A percentile compares a stretch with the other conserved stretches of the same genome.
These are phyloP conservation scores for Potentilla sterilis DNA, from an alignment of 306 rosid genomes.

Conservation along the genomic window DNA sequence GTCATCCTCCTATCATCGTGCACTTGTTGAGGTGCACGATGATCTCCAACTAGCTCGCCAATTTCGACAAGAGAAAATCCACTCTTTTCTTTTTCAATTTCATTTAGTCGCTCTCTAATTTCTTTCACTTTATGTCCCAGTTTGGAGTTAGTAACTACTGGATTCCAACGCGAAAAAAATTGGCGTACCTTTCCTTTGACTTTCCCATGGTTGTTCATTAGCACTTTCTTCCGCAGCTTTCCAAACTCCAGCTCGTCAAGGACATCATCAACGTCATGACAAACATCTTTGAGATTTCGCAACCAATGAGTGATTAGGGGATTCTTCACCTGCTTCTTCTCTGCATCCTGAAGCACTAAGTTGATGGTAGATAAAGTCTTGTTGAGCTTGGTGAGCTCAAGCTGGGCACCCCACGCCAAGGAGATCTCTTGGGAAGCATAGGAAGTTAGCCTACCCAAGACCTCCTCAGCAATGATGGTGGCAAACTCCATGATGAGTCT, in stretches of 20 bases:
- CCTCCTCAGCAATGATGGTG: not conserved
- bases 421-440: not conserved
- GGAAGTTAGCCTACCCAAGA: not conserved
- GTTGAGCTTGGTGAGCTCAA: not conserved
- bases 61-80: not conserved
- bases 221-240: not conserved
- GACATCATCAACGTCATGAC: not conserved
- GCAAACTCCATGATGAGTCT: not conserved
- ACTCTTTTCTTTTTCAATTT: not conserved
- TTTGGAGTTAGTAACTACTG: not conserved
- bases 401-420: slow-evolving; percentile 5
- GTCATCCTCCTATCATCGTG: too few relatives aligned
- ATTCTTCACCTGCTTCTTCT: not conserved
- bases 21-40: not conserved
- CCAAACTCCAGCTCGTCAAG: slow-evolving; percentile 16
- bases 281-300: not conserved
- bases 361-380: not conserved
- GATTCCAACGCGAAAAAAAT: not conserved
- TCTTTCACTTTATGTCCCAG: too few relatives aligned
- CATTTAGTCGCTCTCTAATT: not conserved
- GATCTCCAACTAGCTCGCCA: not conserved
- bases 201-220: not conserved
- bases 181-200: not conserved
- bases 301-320: not conserved
- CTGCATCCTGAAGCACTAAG: slow-evolving; percentile 1